Evolutionary conservation across 2,329 filamentous ascomycete species (phyloP), one percentile per base, ranked within the genome.

Genomic region (Colletotrichum sp.): DNA sequence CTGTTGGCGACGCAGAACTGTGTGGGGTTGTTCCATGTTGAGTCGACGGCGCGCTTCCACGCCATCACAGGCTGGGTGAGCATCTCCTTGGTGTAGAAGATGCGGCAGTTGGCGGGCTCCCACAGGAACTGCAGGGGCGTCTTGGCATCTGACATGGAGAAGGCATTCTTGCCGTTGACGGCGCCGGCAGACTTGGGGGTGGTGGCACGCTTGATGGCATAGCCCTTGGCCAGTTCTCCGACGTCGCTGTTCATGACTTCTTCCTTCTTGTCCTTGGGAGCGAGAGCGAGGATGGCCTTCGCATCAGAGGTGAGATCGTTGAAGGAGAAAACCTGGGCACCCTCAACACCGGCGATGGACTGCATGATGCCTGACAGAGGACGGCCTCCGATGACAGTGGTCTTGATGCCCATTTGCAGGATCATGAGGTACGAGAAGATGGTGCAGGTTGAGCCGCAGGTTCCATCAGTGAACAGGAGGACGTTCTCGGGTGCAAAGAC

Each of bases 391-490:
- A 88, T 81, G 5, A 83, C 84, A n/a, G 87, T 84, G 2, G 86
- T 86, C 76, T 85, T 86, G 18, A 89, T 83, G 66, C 85, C 85
- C 47, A 83, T 84, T 76, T 89, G 84, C 24, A 85, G 82, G 61
- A 86, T 86, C 83, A 90, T 85, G 58, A 90, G 82, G 75, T 91
- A 89, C 3, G 84, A 83, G 78, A 91, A 90, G 47, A 90, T 85
- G 16, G 88, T 86, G 79, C 89, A 91, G 3, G 89, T 88, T 2
- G 87, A 89, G 18, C 86, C 86, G 77, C 89, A 91, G 68, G 87
- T 86, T 36, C 88, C 88, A 76, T 91, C 88, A 1, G 86, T 87
- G 24, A 90, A 85, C 43, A 90, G 79, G 34, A 90, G 84, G 24
- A 91, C 84, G 77, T 91, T 85, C 68, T 89, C 86, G 0, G 87